These are phyloP conservation scores for Friedmanniomyces simplex DNA, from an alignment of 495 filamentous ascomycete genomes.

Conservation along the genomic window DNA sequence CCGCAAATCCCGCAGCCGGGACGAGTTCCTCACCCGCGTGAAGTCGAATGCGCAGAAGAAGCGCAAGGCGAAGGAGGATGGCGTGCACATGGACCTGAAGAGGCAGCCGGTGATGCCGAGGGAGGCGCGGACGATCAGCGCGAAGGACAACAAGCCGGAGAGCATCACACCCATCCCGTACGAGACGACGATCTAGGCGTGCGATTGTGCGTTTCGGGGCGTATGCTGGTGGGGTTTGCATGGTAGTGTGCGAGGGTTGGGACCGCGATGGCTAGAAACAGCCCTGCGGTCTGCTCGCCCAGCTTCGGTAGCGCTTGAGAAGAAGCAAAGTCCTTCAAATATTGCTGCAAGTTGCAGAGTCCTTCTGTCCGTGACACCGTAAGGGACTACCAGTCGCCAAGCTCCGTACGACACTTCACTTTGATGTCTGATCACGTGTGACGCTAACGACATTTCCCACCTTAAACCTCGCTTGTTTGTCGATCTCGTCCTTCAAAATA, in stretches of 20 bases:
- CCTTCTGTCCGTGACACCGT: not conserved
- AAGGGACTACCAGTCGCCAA: not conserved
- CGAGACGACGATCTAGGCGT: constrained; percentile 90
- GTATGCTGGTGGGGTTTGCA: not conserved
- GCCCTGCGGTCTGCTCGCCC: not conserved
- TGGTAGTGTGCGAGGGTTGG: not conserved
- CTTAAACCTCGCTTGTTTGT: not conserved
- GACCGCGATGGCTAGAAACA: not conserved
- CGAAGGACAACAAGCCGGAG: constrained; percentile 73
- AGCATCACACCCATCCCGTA: constrained; percentile 85
- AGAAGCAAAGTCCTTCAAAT: not conserved
- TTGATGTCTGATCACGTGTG: not conserved
- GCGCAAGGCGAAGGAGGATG: constrained; percentile 83
- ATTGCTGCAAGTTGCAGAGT: not conserved
- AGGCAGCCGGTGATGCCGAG: constrained; percentile 73
- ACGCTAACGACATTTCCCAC: not conserved
- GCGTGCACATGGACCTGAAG: constrained; percentile 80
- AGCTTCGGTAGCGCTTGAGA: constrained; percentile 7
- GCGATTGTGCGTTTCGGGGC: not conserved
- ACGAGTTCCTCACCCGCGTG: constrained; percentile 91
- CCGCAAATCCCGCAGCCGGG: constrained; percentile 79
- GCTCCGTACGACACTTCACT: not conserved
- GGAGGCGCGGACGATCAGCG: constrained; percentile 62
- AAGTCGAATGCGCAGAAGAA: constrained; percentile 89
- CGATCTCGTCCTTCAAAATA: not conserved